phyloP scores from a whole-genome alignment of 352 stramenopile species.

The Phytophthora constricta region DNA sequence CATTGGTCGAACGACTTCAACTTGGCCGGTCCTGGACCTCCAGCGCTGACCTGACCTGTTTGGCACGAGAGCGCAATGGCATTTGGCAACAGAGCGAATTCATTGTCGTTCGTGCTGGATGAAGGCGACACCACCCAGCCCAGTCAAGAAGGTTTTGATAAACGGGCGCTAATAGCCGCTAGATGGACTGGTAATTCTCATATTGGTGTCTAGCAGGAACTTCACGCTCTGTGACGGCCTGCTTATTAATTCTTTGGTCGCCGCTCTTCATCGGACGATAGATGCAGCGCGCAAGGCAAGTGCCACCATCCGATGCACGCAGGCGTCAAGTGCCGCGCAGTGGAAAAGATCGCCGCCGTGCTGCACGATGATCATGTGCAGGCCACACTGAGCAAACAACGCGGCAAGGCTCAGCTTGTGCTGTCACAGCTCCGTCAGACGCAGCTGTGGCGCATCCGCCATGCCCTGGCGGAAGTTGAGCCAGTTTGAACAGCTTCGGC shows the following conservation, averaged over 20 bases:
- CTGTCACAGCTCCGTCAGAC: slow-evolving; percentile 88
- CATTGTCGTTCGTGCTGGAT: not conserved
- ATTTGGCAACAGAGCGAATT: too few relatives aligned
- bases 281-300: slow-evolving; percentile 49
- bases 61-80: not conserved
- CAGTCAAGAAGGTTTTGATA: too few relatives aligned
- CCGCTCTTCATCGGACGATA: too few relatives aligned
- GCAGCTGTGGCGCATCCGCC: slow-evolving; percentile 87
- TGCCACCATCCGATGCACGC: slow-evolving; percentile 50
- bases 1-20: not conserved
- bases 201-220: too few relatives aligned
- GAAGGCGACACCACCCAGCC: too few relatives aligned
- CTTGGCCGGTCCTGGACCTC: not conserved
- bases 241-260: too few relatives aligned
- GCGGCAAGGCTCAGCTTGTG: slow-evolving; percentile 93
- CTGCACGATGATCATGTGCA: slow-evolving; percentile 95
- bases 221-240: too few relatives aligned
- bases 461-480: slow-evolving; percentile 78
- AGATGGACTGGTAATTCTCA: too few relatives aligned
- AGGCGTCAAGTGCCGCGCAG: slow-evolving; percentile 40
- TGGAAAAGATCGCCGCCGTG: slow-evolving; percentile 80
- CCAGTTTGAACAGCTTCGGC: slow-evolving; percentile 92
- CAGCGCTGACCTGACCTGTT: not conserved
- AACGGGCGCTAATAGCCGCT: too few relatives aligned
- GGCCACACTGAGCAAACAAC: slow-evolving; percentile 78